These are phyloP conservation scores for Fragilariopsis cylindrus DNA, from an alignment of 108 stramenopile species.

Conservation along the genomic window DNA sequence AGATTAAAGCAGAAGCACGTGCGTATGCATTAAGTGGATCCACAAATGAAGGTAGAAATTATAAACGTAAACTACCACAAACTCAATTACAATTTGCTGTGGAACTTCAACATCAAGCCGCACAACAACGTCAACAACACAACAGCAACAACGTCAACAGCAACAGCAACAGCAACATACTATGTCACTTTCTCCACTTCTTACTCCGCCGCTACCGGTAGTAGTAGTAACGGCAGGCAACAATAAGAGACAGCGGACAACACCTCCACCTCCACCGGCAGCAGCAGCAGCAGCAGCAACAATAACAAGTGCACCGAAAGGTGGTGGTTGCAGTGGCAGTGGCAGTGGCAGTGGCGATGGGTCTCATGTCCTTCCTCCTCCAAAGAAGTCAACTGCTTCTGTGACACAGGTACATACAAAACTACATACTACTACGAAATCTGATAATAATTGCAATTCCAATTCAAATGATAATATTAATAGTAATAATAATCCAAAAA, in stretches of 20 bases:
- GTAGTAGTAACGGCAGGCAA: neutral
- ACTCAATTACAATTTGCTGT: neutral
- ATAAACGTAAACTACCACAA: neutral
- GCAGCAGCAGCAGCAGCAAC: slow-evolving; percentile 3
- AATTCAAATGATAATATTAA: neutral
- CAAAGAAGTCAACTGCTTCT: neutral
- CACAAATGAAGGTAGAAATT: slow-evolving; percentile 3
- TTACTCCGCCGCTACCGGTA: neutral
- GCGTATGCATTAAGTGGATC: slow-evolving; percentile 37
- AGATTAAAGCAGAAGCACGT: slow-evolving; percentile 39
- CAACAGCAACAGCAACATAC: neutral
- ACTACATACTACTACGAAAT: no score
- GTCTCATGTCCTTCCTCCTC: no score
- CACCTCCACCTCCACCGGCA: neutral
- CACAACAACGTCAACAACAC: slow-evolving; percentile 15
- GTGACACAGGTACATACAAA: no score
- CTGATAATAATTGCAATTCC: no score
- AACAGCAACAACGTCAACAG: no score
- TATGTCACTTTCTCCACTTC: neutral
- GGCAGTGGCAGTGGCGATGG: neutral
- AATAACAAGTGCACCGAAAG: neutral
- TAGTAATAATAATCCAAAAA: neutral
- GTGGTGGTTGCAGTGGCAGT: no score
- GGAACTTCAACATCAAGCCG: neutral
- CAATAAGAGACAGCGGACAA: neutral